Evolutionary conservation across 2,329 filamentous ascomycete genomes (phyloP).

Genomic region (Cladosporium sp.): DNA sequence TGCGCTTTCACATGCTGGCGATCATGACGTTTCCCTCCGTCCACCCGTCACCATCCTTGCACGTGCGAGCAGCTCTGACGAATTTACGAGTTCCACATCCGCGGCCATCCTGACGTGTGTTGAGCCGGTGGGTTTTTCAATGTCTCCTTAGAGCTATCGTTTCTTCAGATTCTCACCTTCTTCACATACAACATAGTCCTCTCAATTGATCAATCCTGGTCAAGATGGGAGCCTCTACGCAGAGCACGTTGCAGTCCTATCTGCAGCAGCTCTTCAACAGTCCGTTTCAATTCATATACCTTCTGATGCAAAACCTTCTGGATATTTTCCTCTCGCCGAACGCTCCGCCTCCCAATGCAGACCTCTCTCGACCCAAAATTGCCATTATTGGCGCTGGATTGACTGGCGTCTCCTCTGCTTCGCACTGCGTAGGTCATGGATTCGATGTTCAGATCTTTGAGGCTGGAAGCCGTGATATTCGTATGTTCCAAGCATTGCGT

Average conservation of each 20-base stretch:
- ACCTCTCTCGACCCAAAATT: slow-evolving; percentile 54
- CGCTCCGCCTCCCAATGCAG: slow-evolving; percentile 55
- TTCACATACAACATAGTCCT: not conserved
- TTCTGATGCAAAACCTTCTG: slow-evolving; percentile 59
- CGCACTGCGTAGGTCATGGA: slow-evolving; percentile 78
- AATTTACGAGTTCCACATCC: not conserved
- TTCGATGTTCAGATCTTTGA: slow-evolving; percentile 80
- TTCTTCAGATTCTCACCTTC: not conserved
- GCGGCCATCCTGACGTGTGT: not conserved
- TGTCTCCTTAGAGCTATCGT: no score
- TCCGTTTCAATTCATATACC: slow-evolving; percentile 55
- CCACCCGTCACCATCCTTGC: not conserved
- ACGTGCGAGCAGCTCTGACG: not conserved
- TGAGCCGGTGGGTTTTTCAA: not conserved
- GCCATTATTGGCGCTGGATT: slow-evolving; percentile 48
- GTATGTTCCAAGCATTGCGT: slow-evolving; percentile 30
- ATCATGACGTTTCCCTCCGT: no score
- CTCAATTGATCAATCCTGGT: not conserved
- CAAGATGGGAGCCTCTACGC: slow-evolving; percentile 13
- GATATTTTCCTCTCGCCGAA: slow-evolving; percentile 61
- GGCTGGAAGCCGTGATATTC: slow-evolving; percentile 55
- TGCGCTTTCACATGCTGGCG: no score
- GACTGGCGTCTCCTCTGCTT: slow-evolving; percentile 70
- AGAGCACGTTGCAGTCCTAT: slow-evolving; percentile 4
- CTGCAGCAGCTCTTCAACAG: slow-evolving; percentile 30